Evolutionary conservation across 306 rosid genomes (phyloP), one percentile per base, ranked within the genome.

Genomic region (Leucaena leucocephala): DNA sequence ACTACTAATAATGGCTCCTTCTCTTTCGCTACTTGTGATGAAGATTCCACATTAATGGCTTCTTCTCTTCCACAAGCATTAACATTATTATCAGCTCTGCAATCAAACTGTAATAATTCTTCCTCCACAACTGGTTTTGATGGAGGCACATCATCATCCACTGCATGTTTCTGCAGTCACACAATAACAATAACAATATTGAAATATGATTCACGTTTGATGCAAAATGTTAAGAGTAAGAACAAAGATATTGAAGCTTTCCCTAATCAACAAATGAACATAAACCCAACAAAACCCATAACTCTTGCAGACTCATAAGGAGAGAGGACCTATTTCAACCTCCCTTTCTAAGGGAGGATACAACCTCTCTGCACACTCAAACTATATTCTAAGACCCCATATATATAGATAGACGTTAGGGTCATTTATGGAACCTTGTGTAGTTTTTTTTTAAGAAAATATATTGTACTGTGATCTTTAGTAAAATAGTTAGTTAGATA

Each of bases 61-160:
- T 19, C 15, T 58, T 58, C 64, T 22, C 52, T 74, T 48, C 38
- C 36, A 52, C 33, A 65, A 33, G 4, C 67, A 35, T 66, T 59
- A 22, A 17, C 77, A 6, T 70, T 3, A 36, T 36, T 36, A 7
- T 19, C 62, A n/a, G 44, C 35, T 8, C 6, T 48, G 48, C 80
- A 33, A 65, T 70, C 76, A 21, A 62, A 58, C 1, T 80, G 75
- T 16, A 17, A 6, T 15, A 2, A 43, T 48, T 62, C 83, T 19
- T 82, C 74, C 0, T 45, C 59, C 27, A 1, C 54, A 16, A 27
- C 46, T 12, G 38, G 74, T 50, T 69, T 45, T 13, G 85, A 8
- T 2, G 95, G 90, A 38, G 89, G 93, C 19, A 86, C 76, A 74
- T 93, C 98, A 43, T 91, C 96, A 81, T 94, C 98, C 35, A 82